Percentiles rank a stretch among this genome's conserved stretches.
These are phyloP conservation scores for Monosporascus sp. DNA, from an alignment of 2,329 filamentous ascomycete species.

Conservation along the genomic window DNA sequence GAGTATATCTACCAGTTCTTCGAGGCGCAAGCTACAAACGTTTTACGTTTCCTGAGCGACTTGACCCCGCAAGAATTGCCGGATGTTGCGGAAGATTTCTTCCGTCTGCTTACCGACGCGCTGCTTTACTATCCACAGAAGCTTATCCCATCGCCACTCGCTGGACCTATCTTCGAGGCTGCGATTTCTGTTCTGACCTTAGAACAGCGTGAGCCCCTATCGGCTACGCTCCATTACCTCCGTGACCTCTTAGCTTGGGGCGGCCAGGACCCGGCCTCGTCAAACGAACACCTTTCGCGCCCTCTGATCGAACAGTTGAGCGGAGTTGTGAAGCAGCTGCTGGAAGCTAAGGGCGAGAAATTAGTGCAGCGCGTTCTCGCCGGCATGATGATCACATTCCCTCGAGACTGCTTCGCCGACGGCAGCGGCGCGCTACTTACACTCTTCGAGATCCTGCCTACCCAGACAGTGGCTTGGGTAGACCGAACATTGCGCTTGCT, in stretches of 20 bases:
- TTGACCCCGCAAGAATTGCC: constrained; percentile 70
- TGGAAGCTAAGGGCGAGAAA: constrained; percentile 64
- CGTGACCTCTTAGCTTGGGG: constrained; percentile 89
- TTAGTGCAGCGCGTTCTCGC: constrained; percentile 87
- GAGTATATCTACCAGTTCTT: constrained; percentile 92
- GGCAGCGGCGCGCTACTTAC: constrained; percentile 87
- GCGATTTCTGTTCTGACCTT: constrained; percentile 80
- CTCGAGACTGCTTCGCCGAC: constrained; percentile 90
- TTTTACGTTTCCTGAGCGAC: constrained; percentile 84
- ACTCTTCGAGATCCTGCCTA: constrained; percentile 80
- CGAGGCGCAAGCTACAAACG: constrained; percentile 84
- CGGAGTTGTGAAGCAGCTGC: constrained; percentile 65
- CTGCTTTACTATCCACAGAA: constrained; percentile 87
- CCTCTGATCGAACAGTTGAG: constrained; percentile 65
- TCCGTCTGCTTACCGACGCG: constrained; percentile 85
- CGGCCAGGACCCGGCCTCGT: constrained; percentile 64
- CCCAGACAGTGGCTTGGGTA: constrained; percentile 76
- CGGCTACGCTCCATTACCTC: constrained; percentile 87
- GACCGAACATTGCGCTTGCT: constrained; percentile 78
- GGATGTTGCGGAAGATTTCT: constrained; percentile 91
- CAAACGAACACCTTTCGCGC: constrained; percentile 44
- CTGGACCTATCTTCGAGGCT: constrained; percentile 79
- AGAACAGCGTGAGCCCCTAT: constrained; percentile 86
- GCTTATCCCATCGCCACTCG: constrained; percentile 72
- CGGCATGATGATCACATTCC: constrained; percentile 99